These are phyloP conservation scores for Orychophragmus violaceus DNA, from an alignment of 345 rosid genomes.

Conservation along the genomic window DNA sequence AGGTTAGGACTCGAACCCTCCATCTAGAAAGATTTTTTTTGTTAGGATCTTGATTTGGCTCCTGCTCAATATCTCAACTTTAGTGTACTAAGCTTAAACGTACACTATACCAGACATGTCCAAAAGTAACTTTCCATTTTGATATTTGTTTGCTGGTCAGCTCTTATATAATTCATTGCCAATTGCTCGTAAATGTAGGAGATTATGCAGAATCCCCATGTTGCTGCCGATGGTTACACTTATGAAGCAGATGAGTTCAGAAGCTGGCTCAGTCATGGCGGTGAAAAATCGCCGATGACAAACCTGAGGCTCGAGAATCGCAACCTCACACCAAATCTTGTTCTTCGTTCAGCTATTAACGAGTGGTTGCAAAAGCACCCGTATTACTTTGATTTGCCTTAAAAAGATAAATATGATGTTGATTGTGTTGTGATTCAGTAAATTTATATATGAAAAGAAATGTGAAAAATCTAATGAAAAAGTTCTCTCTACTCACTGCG, in stretches of 20 bases:
- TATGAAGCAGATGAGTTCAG: constrained; percentile 58
- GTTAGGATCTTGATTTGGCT: not conserved
- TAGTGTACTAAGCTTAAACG: not conserved
- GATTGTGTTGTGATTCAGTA: constrained; percentile 21
- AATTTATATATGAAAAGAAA: not conserved
- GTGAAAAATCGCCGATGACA: constrained; percentile 69
- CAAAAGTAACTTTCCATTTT: not conserved
- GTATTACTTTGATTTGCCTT: not conserved
- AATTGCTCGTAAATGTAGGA: constrained; percentile 43
- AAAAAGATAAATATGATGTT: constrained; percentile 1
- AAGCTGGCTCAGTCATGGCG: constrained; percentile 60
- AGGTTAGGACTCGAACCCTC: constrained; percentile 27
- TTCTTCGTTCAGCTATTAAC: constrained; percentile 66
- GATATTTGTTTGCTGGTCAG: not conserved
- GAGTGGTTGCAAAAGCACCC: constrained; percentile 48
- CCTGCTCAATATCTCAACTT: constrained; percentile 4
- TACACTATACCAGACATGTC: not conserved
- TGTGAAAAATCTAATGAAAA: not conserved
- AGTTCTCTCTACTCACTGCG: not conserved
- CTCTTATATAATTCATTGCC: not conserved
- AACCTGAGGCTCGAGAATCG: constrained; percentile 39
- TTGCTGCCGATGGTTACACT: constrained; percentile 81
- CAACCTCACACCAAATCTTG: constrained; percentile 52
- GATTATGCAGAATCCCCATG: constrained; percentile 65
- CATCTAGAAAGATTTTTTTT: not conserved